Evolutionary conservation across 306 rosid genomes (phyloP).

Genomic region (Cercis canadensis): DNA sequence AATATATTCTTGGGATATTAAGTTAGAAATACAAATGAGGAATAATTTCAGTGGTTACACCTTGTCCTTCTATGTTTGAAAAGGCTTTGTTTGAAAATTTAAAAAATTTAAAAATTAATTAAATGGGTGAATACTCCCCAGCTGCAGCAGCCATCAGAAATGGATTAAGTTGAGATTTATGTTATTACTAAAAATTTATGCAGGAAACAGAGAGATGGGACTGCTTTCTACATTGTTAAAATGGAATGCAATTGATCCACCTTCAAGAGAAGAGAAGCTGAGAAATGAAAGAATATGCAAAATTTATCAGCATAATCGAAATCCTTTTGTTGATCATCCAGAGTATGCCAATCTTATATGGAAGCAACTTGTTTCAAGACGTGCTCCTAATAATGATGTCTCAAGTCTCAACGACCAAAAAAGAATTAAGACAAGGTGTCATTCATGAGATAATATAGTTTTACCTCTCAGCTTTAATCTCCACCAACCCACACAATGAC

Average conservation of each 20-base stretch:
- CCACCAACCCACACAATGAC: background rate
- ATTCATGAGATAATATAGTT: background rate
- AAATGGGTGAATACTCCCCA: too few species aligned
- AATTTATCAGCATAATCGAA: conserved; percentile 73
- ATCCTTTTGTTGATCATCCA: conserved; percentile 79
- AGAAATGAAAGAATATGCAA: conserved; percentile 82
- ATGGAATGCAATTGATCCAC: conserved; percentile 79
- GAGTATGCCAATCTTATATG: conserved; percentile 66
- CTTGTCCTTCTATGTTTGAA: conserved; percentile 3
- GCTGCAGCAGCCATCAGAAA: too few species aligned
- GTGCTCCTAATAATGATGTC: background rate
- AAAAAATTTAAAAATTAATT: too few species aligned
- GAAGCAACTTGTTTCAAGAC: conserved; percentile 37
- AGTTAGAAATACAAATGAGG: background rate
- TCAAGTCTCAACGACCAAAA: conserved; percentile 3
- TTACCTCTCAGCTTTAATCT: background rate
- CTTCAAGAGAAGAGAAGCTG: conserved; percentile 76
- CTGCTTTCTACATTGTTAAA: conserved; percentile 66
- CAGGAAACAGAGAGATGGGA: conserved; percentile 74
- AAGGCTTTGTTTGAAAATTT: conserved; percentile 1
- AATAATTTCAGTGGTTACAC: background rate
- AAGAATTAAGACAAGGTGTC: background rate
- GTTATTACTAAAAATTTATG: conserved; percentile 6
- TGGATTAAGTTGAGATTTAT: conserved; percentile 18
- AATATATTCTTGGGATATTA: background rate